Conservation (phyloP, 2,329 filamentous ascomycete genomes). For the Uncinocarpus reesii region DNA sequence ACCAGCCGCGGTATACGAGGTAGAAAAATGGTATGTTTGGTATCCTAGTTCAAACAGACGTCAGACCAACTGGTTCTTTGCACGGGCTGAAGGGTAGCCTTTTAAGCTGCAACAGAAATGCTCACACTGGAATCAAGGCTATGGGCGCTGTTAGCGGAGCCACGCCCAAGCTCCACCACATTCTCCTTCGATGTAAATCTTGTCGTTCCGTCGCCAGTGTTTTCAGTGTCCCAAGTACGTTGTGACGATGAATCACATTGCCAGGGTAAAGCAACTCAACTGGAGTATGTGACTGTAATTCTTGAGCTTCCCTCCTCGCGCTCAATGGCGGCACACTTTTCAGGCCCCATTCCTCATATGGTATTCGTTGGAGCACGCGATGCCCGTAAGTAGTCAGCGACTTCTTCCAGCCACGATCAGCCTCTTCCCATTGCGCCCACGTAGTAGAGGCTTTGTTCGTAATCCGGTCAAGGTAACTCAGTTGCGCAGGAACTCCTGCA, state of each 20-base stretch:
- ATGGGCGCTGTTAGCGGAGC: conserved; percentile 79
- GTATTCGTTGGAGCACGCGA: conserved; percentile 70
- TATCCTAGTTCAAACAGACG: conserved; percentile 45
- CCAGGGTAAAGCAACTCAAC: conserved; percentile 60
- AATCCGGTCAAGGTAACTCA: conserved; percentile 56
- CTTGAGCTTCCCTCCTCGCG: conserved; percentile 52
- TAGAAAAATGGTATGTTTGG: conserved; percentile 98
- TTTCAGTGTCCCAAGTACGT: conserved; percentile 55
- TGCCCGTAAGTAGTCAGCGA: conserved; percentile 80
- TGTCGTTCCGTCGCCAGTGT: conserved; percentile 71
- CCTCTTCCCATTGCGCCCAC: conserved; percentile 82
- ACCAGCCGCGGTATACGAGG: conserved; percentile 78
- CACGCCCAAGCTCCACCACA: conserved; percentile 70
- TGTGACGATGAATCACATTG: conserved; percentile 54
- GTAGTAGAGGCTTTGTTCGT: conserved; percentile 61
- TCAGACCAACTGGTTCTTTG: not conserved
- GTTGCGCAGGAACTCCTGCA: conserved; percentile 44
- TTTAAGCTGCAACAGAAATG: not conserved
- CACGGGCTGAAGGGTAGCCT: not conserved
- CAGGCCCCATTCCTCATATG: conserved; percentile 94
- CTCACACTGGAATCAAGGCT: conserved; percentile 75
- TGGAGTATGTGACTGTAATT: conserved; percentile 53
- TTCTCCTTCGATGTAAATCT: conserved; percentile 60
- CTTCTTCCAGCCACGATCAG: conserved; percentile 77
- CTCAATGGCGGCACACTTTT: conserved; percentile 85